Conservation (phyloP, 306 rosid species). For the Prunus fruticosa region DNA sequence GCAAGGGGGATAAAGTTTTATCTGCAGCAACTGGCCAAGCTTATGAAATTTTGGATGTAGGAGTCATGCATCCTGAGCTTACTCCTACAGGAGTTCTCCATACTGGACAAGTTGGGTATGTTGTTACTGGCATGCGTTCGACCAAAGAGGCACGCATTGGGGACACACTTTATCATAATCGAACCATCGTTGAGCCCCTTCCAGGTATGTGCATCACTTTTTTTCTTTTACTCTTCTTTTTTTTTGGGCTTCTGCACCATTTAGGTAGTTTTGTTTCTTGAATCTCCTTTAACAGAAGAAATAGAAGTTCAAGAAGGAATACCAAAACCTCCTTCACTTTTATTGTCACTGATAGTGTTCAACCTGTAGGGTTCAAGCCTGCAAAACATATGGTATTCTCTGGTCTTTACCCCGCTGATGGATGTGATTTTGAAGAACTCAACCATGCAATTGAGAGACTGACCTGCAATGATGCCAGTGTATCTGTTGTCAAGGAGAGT, state of each 20-base stretch:
- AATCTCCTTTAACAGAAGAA: background rate
- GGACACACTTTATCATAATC: slow-evolving; percentile 75
- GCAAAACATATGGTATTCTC: slow-evolving; percentile 97
- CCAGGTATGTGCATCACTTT: slow-evolving; percentile 48
- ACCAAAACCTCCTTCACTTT: background rate
- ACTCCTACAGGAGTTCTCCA: slow-evolving; percentile 78
- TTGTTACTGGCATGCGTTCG: slow-evolving; percentile 96
- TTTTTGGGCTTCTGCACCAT: background rate
- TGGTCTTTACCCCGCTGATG: slow-evolving; percentile 93
- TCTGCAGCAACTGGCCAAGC: slow-evolving; percentile 70
- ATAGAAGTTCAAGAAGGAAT: background rate
- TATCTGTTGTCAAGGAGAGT: slow-evolving; percentile 80
- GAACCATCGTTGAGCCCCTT: slow-evolving; percentile 57
- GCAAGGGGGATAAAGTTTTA: slow-evolving; percentile 84
- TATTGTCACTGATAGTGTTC: slow-evolving; percentile 5
- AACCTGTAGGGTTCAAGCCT: slow-evolving; percentile 77
- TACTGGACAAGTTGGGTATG: slow-evolving; percentile 92
- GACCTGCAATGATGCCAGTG: slow-evolving; percentile 95
- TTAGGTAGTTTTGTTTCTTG: background rate
- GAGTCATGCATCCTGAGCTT: slow-evolving; percentile 97
- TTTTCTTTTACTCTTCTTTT: background rate
- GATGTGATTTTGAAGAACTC: slow-evolving; percentile 96
- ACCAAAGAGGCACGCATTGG: slow-evolving; percentile 95
- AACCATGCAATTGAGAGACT: slow-evolving; percentile 85
- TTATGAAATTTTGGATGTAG: slow-evolving; percentile 76